Percentiles rank a stretch among this genome's conserved stretches.
These are phyloP conservation scores for Neurospora sp. DNA, from an alignment of 495 filamentous ascomycete species.

Conservation along the genomic window DNA sequence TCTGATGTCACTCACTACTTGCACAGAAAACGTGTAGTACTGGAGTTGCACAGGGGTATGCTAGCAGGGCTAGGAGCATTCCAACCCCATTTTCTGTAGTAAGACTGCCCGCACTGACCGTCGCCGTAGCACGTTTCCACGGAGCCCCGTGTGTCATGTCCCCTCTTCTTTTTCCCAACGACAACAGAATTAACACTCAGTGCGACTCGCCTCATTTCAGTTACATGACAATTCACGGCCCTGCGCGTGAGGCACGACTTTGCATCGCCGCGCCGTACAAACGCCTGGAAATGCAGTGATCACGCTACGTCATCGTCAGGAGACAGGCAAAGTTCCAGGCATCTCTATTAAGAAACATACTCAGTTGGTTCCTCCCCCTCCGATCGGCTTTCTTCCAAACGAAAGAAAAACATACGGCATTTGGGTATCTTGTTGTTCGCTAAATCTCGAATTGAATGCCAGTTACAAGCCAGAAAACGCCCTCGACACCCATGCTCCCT, in stretches of 20 bases:
- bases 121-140: background rate
- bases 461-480: background rate
- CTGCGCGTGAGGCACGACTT: background rate
- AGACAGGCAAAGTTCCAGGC: background rate
- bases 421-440: background rate
- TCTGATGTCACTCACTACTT: background rate
- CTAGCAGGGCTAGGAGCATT: background rate
- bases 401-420: background rate
- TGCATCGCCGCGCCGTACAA: background rate
- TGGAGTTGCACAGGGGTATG: background rate
- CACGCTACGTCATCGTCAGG: background rate
- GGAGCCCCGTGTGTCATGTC: background rate
- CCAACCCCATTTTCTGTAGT: background rate
- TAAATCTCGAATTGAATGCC: background rate
- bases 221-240: background rate
- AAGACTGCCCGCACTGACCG: background rate
- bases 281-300: background rate
- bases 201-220: background rate
- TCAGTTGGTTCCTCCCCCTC: background rate
- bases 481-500: background rate
- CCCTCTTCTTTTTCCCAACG: background rate
- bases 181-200: background rate
- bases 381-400: background rate
- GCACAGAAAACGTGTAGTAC: background rate
- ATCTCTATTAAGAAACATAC: background rate